Evolutionary conservation across 352 stramenopile genomes (phyloP).

Genomic region (Blastocystis sp.): DNA sequence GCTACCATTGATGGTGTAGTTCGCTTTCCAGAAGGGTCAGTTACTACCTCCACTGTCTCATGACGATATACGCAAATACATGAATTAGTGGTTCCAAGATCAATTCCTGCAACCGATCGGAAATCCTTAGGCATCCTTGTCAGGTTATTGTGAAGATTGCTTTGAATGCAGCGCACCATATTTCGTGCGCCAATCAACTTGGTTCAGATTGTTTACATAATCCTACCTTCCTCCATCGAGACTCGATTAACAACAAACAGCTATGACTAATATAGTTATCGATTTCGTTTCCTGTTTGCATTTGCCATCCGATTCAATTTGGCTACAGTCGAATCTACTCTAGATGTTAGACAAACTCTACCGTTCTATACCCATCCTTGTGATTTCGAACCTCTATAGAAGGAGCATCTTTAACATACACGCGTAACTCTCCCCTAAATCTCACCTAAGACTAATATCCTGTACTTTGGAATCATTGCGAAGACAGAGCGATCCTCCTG

Average conservation of each 20-base stretch:
- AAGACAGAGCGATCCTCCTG: slow-evolving; percentile 36
- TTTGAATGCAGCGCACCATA: not conserved
- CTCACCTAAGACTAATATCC: not conserved
- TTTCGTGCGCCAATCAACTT: slow-evolving; percentile 40
- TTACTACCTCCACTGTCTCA: slow-evolving; percentile 88
- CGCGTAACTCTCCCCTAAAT: not conserved
- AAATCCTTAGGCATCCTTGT: slow-evolving; percentile 69
- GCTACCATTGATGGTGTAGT: slow-evolving; percentile 91
- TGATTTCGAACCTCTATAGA: slow-evolving; percentile 22
- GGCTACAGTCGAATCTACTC: not conserved
- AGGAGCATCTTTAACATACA: slow-evolving; percentile 52
- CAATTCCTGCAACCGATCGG: slow-evolving; percentile 88
- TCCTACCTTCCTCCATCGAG: not conserved
- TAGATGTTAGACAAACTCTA: not conserved
- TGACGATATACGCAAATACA: slow-evolving; percentile 95
- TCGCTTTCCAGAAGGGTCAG: slow-evolving; percentile 89
- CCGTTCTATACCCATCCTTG: not conserved
- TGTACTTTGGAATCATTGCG: slow-evolving; percentile 54
- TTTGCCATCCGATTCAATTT: slow-evolving; percentile 15
- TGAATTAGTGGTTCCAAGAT: slow-evolving; percentile 93
- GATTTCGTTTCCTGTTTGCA: slow-evolving; percentile 2
- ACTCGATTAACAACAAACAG: not conserved
- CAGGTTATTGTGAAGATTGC: not conserved
- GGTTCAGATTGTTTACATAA: not conserved
- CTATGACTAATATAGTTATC: slow-evolving; percentile 9